Evolutionary conservation across 164 flowering plant species (phyloP).

Genomic region (Warburgia ugandensis): DNA sequence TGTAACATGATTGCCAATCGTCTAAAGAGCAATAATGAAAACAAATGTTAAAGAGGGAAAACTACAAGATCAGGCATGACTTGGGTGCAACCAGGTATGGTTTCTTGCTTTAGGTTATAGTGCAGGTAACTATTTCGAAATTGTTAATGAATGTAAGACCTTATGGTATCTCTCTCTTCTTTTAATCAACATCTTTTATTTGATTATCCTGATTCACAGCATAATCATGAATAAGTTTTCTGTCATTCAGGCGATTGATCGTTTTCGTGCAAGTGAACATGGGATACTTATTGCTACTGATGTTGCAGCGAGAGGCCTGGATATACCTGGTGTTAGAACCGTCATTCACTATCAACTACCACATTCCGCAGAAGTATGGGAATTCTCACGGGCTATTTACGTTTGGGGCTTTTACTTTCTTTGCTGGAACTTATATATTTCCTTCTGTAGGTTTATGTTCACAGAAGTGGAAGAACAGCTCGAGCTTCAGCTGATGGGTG

Average conservation of each 20-base stretch:
- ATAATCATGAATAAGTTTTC: not conserved
- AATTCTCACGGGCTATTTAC: conserved; percentile 1
- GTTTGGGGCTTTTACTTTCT: not conserved
- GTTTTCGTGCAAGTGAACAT: conserved; percentile 69
- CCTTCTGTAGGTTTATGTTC: conserved; percentile 69
- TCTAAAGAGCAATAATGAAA: too few species aligned
- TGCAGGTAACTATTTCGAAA: too few species aligned
- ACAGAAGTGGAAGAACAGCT: conserved; percentile 98
- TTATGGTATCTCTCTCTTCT: too few species aligned
- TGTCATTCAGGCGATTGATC: conserved; percentile 68
- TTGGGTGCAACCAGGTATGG: too few species aligned
- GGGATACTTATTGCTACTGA: conserved; percentile 90
- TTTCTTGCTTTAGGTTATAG: too few species aligned
- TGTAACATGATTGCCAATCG: too few species aligned
- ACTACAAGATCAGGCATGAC: too few species aligned
- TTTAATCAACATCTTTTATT: too few species aligned
- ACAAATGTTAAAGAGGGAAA: too few species aligned
- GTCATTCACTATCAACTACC: conserved; percentile 97
- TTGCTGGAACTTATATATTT: conserved; percentile 4
- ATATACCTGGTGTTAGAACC: conserved; percentile 87
- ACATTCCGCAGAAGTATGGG: conserved; percentile 81
- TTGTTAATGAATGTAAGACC: too few species aligned
- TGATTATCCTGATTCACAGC: too few species aligned
- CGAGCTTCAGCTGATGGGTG: conserved; percentile 93
- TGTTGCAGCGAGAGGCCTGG: conserved; percentile 95